Base-by-base conservation (phyloP, 495 filamentous ascomycete genomes). In the Daldinia loculata region DNA sequence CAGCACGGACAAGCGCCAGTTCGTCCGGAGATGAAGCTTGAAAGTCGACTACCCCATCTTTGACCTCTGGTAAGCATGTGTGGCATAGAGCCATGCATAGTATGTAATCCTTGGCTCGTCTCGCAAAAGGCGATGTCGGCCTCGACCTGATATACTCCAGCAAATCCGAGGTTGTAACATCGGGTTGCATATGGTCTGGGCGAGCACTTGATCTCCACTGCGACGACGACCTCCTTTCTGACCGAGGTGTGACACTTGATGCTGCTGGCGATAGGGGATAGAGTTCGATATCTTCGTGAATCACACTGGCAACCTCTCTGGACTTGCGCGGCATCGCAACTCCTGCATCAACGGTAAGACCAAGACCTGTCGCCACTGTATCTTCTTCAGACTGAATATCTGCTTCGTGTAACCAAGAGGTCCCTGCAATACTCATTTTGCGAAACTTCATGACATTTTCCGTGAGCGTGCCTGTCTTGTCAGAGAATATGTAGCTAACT, bases 21-120 rank as follows among this genome's bases (percentile, higher is more conserved):
- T 97, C 93, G 72, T 97, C 93, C 0, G 93, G 93, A n/a, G 93
- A 97, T 17, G 93, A 88, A 5, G 93, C 91, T 78, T 96, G 93
- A 76, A 90, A 97, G 9, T 89, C 86, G 19, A 90, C 85, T 48
- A 83, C 78, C 4, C 88, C 92, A 71, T 86, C 80, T 7, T 86
- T 81, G 7, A 80, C 84, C 76, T 97, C 94, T 0, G 94, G 94
- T 48, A 96, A 84, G 76, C 93, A 97, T 7, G 94, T 96, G 77
- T 97, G 94, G 76, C 94, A 97, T 6, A 97, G 84, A 8, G 94
- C 92, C 56, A 97, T 85, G 34, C 90, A 90, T 36, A 97, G 83
- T 2, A 97, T 87, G 69, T 97, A 93, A 61, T 95, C 84, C 52
- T 91, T 91, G 11, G 90, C 92, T 77, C 94, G 94, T 38, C 86